Evolutionary conservation across 78 protist species (phyloP).

Genomic region (Monosiga brevicollis): DNA sequence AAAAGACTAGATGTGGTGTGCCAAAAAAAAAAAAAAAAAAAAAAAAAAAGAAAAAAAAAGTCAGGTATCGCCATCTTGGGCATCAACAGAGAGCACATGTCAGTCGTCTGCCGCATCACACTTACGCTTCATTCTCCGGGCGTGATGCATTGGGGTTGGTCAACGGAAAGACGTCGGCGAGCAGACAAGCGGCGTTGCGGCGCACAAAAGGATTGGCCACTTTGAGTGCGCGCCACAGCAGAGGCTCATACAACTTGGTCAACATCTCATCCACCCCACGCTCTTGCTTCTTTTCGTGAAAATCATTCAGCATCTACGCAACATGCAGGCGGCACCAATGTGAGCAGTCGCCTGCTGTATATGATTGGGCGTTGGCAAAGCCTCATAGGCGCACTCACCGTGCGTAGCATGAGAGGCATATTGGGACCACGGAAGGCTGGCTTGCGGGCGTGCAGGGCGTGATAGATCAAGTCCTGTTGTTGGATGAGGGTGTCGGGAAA

Average conservation of each 20-base stretch:
- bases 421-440: background rate
- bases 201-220: constrained; percentile 31
- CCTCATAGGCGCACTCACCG: constrained; percentile 20
- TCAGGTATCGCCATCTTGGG: background rate
- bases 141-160: constrained; percentile 6
- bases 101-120: background rate
- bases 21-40: background rate
- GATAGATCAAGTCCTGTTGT: background rate
- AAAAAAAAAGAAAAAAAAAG: background rate
- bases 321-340: background rate
- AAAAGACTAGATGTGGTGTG: background rate
- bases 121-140: constrained; percentile 4
- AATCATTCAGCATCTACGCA: background rate
- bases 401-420: constrained; percentile 25
- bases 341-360: background rate
- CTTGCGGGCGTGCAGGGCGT: background rate
- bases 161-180: constrained; percentile 35
- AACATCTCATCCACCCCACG: constrained; percentile 32
- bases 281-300: constrained; percentile 4
- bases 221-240: constrained; percentile 24
- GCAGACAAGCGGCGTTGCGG: constrained; percentile 30
- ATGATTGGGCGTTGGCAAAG: background rate
- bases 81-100: background rate
- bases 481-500: background rate
- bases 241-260: constrained; percentile 31